Conservation (phyloP, 2,329 filamentous ascomycete genomes). For the Colletotrichum sublineola region DNA sequence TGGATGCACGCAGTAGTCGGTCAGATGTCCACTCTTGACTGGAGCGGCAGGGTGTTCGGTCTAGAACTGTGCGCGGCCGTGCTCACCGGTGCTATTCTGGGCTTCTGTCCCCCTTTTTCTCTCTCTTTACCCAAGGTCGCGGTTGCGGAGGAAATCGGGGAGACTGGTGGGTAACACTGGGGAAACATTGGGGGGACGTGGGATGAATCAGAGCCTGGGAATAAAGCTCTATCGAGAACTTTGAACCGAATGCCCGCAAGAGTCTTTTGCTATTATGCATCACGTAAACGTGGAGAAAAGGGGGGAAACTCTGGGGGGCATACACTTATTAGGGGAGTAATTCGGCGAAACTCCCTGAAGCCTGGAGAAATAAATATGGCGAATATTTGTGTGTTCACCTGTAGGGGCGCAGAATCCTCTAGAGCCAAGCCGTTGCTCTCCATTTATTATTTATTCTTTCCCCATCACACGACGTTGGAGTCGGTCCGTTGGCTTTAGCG, state of each 20-base stretch:
- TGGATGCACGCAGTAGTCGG: background rate
- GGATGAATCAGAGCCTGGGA: background rate
- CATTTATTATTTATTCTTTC: constrained; percentile 19
- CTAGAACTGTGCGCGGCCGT: constrained; percentile 1
- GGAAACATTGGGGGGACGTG: background rate
- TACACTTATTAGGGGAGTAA: background rate
- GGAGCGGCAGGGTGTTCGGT: background rate
- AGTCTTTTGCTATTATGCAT: background rate
- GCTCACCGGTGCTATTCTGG: constrained; percentile 6
- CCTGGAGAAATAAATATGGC: background rate
- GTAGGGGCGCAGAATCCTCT: constrained; percentile 1
- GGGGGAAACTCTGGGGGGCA: constrained; percentile 1
- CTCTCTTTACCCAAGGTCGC: background rate
- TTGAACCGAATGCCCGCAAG: background rate
- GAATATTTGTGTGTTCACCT: background rate
- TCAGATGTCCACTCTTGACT: background rate
- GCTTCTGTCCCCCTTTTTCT: background rate
- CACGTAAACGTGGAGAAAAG: constrained; percentile 7
- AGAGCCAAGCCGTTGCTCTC: constrained; percentile 33
- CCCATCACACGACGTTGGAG: constrained; percentile 29
- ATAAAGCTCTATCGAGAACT: background rate
- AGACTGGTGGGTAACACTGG: background rate
- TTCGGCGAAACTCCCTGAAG: constrained; percentile 1
- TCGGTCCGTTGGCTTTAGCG: constrained; percentile 40
- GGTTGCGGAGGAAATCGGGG: constrained; percentile 10